Conservation (phyloP, 768 basidiomycete genomes). For the Mycena kentingensis region DNA sequence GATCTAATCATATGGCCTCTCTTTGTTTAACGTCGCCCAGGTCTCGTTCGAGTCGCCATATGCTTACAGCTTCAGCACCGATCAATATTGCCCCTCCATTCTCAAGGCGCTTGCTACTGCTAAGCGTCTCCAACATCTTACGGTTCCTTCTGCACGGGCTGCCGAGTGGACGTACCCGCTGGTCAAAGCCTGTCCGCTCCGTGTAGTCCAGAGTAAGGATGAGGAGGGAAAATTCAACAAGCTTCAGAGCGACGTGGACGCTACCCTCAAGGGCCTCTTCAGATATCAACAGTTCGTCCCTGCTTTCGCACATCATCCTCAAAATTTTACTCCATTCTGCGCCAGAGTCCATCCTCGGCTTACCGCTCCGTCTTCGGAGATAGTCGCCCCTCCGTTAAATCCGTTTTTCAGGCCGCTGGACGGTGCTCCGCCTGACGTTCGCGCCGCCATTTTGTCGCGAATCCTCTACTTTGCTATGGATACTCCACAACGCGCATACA, state of each 20-base stretch:
- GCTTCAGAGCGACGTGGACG: no score
- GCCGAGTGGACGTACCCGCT: neutral
- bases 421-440: neutral
- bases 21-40: neutral
- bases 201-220: neutral
- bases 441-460: neutral
- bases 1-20: no score
- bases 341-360: neutral
- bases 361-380: neutral
- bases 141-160: neutral
- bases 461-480: neutral
- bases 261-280: no score
- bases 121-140: neutral
- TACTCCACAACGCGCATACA: neutral
- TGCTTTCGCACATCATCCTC: neutral
- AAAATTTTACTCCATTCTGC: neutral
- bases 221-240: no score
- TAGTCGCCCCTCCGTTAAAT: neutral
- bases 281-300: no score
- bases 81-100: no score
- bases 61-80: no score
- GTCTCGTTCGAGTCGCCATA: neutral
- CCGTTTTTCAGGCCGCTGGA: neutral
- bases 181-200: neutral
- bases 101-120: neutral